Evolutionary conservation across 441 rosid genomes (phyloP).

Genomic region (Erodium chrysanthum): DNA sequence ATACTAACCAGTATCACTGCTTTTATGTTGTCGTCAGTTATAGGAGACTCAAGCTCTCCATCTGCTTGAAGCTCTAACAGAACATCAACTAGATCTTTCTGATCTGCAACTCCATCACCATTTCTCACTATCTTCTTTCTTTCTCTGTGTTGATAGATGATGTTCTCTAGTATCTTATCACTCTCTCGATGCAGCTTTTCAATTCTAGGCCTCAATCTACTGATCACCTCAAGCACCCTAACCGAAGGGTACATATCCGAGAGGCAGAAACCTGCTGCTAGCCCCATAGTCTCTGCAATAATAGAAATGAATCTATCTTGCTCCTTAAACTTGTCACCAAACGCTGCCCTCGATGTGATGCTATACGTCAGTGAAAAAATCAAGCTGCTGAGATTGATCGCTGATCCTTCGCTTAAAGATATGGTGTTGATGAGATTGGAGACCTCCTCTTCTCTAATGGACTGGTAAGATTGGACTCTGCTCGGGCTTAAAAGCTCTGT

Average conservation of each 20-base stretch:
- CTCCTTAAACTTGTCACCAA: constrained; percentile 17
- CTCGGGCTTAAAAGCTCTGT: constrained; percentile 14
- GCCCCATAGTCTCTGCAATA: background rate
- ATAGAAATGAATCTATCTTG: background rate
- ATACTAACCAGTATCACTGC: no score
- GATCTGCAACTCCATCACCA: no score
- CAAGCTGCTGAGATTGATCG: constrained; percentile 12
- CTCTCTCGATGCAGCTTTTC: no score
- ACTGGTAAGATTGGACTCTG: constrained; percentile 16
- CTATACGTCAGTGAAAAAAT: constrained; percentile 10
- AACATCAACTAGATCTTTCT: no score
- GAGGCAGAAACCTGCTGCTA: constrained; percentile 18
- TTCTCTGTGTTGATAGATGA: no score
- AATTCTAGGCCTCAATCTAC: no score
- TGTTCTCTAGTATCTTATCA: no score
- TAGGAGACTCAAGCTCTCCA: no score
- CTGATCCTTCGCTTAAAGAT: constrained; percentile 5
- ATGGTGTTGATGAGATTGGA: background rate
- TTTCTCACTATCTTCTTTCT: no score
- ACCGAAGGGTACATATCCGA: constrained; percentile 28
- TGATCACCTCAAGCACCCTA: background rate
- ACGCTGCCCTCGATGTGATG: constrained; percentile 21
- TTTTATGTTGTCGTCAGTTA: no score
- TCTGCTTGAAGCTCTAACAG: no score
- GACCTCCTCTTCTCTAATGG: constrained; percentile 24